phyloP scores from a whole-genome alignment of 305 asterid genomes.

The Solanum chacoense region DNA sequence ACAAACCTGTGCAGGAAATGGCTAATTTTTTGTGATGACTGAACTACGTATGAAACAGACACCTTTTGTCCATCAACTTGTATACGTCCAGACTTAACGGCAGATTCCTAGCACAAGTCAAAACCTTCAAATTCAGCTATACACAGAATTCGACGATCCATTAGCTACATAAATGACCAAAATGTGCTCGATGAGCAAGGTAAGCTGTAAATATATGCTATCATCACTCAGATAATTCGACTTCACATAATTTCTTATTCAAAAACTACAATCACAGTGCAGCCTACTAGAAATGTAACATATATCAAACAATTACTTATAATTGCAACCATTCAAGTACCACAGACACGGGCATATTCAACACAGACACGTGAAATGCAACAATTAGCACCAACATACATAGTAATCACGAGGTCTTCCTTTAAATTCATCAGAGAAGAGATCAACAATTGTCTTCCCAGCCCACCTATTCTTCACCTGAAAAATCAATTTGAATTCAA shows the following conservation, averaged over 20 bases:
- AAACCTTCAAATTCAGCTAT: neutral
- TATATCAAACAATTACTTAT: neutral
- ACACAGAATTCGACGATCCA: neutral
- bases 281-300: neutral
- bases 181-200: neutral
- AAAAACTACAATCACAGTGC: neutral
- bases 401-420: constrained; percentile 83
- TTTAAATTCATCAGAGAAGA: constrained; percentile 81
- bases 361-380: neutral
- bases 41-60: constrained; percentile 56
- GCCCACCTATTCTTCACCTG: constrained; percentile 95
- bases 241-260: neutral
- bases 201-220: neutral
- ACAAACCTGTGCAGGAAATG: constrained; percentile 89
- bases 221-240: neutral
- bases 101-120: constrained; percentile 46
- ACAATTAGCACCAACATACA: constrained; percentile 27
- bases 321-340: neutral
- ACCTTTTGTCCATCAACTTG: constrained; percentile 80
- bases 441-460: constrained; percentile 83
- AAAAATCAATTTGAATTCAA: constrained; percentile 1
- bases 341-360: neutral
- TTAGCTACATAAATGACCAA: neutral
- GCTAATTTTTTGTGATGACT: constrained; percentile 79
- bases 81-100: constrained; percentile 84